Evolutionary conservation across 1,139 yeast genomes (phyloP).

Genomic region (Hyphopichia burtonii): DNA sequence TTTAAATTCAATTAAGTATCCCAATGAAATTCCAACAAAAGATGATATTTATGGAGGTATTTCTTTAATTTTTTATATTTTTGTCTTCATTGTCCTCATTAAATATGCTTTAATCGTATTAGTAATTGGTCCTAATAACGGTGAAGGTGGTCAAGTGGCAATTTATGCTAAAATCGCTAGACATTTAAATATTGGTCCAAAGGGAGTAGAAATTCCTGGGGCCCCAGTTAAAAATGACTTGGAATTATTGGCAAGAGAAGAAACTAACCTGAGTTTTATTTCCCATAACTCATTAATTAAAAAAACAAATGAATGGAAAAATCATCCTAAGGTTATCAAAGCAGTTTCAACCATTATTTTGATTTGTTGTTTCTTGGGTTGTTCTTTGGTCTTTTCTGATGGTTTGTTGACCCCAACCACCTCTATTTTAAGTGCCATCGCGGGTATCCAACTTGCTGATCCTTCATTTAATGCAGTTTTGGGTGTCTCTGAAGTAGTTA

Average conservation of each 20-base stretch:
- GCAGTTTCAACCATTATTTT: conserved; percentile 32
- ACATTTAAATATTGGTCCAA: conserved; percentile 45
- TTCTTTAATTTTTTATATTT: conserved; percentile 54
- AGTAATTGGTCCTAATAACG: conserved; percentile 51
- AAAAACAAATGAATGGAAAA: conserved; percentile 16
- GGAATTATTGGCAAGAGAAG: conserved; percentile 40
- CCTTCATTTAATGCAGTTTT: conserved; percentile 39
- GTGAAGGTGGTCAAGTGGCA: conserved; percentile 65
- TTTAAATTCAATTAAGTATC: conserved; percentile 42
- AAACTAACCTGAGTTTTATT: conserved; percentile 31
- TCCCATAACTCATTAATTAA: conserved; percentile 8
- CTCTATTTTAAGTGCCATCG: conserved; percentile 53
- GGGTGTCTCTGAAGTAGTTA: conserved; percentile 48
- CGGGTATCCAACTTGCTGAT: conserved; percentile 48
- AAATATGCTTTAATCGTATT: conserved; percentile 53
- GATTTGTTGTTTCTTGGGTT: conserved; percentile 51
- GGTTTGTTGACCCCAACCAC: conserved; percentile 64
- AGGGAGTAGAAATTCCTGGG: conserved; percentile 45
- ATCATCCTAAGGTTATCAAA: conserved; percentile 22
- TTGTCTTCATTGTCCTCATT: conserved; percentile 50
- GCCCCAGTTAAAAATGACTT: conserved; percentile 31
- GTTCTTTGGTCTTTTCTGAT: conserved; percentile 56
- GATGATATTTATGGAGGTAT: conserved; percentile 50
- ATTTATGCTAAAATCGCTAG: conserved; percentile 57
- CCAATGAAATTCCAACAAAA: conserved; percentile 25